phyloP scores from a whole-genome alignment of 169 alveolate genomes.

The Amoebophrya sp. region DNA sequence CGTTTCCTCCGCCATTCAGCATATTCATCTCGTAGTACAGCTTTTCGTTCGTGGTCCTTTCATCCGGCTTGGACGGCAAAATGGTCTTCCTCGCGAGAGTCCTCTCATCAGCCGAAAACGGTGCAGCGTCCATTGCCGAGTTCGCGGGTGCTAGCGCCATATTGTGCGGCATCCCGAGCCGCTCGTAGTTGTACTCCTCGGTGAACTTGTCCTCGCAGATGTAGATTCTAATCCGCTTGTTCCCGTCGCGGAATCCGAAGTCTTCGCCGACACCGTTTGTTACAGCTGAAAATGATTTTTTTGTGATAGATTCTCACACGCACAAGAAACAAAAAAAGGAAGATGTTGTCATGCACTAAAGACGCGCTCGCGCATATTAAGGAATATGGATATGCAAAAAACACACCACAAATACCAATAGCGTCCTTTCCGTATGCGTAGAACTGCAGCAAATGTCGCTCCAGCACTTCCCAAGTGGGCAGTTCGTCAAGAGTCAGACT shows the following conservation, averaged over 20 bases:
- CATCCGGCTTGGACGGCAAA: constrained; percentile 25
- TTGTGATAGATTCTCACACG: too few relatives aligned
- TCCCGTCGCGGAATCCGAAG: not conserved
- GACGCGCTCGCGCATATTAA: too few relatives aligned
- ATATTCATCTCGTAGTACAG: constrained; percentile 20
- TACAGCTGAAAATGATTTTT: constrained; percentile 54
- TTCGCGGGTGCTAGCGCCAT: not conserved
- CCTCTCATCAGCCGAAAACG: constrained; percentile 24
- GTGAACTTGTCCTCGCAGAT: constrained; percentile 15
- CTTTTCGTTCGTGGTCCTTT: constrained; percentile 23
- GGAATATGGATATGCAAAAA: too few relatives aligned
- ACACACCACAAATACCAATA: too few relatives aligned
- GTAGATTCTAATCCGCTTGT: not conserved
- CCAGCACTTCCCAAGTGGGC: constrained; percentile 47
- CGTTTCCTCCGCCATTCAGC: constrained; percentile 33
- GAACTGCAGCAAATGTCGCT: constrained; percentile 56
- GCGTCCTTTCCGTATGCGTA: constrained; percentile 66
- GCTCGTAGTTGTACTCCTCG: too few relatives aligned
- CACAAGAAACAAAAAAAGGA: too few relatives aligned
- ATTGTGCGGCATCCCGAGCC: not conserved
- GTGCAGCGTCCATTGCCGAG: not conserved
- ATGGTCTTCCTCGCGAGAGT: not conserved
- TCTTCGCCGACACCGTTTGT: constrained; percentile 39
- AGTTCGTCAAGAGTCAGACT: too few relatives aligned
- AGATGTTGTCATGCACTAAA: not conserved